Evolutionary conservation across 1,139 yeast species (phyloP), one percentile per base, ranked within the genome.

Genomic region (Sugiyamaella japonica): DNA sequence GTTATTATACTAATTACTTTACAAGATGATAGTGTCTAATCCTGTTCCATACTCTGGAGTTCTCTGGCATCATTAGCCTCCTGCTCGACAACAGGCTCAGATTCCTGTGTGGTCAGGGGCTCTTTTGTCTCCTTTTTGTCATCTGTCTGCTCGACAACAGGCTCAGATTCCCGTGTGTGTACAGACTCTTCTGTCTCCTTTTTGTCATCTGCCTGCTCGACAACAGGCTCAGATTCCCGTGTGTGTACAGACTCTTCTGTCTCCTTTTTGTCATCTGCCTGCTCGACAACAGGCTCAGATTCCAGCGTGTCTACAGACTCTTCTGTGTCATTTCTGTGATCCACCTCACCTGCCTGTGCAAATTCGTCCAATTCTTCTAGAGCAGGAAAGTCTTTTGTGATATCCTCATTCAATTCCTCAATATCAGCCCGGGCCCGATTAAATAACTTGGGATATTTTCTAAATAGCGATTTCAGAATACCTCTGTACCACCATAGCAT

Each of bases 401-500:
- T 25, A 28, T 37, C 15, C 13, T 38, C 38, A 23, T 50, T 34
- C 23, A 36, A 25, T 7, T 13, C 39, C 2, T 15, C 40, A 9
- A 12, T 9, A 20, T 46, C 10, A 3, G 6, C n/a, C 15, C 41
- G 17, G 10, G 40, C 46, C 7, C 34, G 12, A 34, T 47, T 37
- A 37, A 44, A 48, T 28, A 39, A 7, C 10, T 16, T 32, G 13
- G 49, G 40, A 29, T 53, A 54, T 25, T 49, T 51, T 38, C 61
- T 43, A 7, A 52, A 37, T n/a, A 57, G 31, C 10, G 58, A 52
- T 23, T 54, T 50, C 1, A 52, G 34, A 16, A 53, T 28, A 7
- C 60, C 56, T 16, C 44, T 48, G 23, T 54, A 48, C 62, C 62
- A 59, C 62, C 62, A 59, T n/a, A 23, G 43, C 6, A 44, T 38